These are phyloP conservation scores for Flaveria floridana DNA, from an alignment of 140 eudicot genomes.

Conservation along the genomic window DNA sequence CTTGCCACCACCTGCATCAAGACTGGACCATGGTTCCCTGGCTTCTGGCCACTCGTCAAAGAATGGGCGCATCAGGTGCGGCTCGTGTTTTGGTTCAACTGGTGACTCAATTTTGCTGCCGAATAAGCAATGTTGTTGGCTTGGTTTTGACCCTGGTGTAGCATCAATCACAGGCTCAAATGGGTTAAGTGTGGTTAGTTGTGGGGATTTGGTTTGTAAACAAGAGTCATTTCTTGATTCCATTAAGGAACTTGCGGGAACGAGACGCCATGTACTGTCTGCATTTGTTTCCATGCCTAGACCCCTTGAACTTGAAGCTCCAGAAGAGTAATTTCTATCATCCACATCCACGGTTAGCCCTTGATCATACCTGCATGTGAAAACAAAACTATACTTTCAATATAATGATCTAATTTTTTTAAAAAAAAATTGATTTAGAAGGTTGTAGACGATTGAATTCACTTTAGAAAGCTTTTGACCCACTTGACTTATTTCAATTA, in stretches of 20 bases:
- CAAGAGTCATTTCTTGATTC: constrained; percentile 51
- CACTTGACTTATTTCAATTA: neutral
- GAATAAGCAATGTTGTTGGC: constrained; percentile 68
- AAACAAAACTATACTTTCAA: neutral
- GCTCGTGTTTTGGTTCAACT: constrained; percentile 54
- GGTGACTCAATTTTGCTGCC: constrained; percentile 57
- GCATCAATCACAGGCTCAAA: constrained; percentile 46
- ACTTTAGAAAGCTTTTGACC: neutral
- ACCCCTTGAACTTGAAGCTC: constrained; percentile 45
- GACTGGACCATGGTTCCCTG: constrained; percentile 63
- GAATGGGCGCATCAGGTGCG: constrained; percentile 57
- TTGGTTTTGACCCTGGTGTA: constrained; percentile 47
- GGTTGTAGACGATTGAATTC: neutral
- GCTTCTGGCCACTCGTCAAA: constrained; percentile 78
- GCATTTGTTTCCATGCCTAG: constrained; percentile 45
- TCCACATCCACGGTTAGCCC: constrained; percentile 47
- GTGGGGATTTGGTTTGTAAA: constrained; percentile 47
- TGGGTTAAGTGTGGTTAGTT: constrained; percentile 40
- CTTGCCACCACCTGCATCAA: constrained; percentile 45
- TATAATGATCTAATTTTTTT: neutral
- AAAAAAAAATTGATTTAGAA: neutral
- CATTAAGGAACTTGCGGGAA: constrained; percentile 32
- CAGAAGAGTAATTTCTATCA: constrained; percentile 54
- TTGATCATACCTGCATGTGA: constrained; percentile 51
- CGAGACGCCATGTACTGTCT: constrained; percentile 56